Percentiles rank a stretch among this genome's conserved stretches.
These are phyloP conservation scores for Helenozyma baotianmanensis DNA, from an alignment of 805 yeast genomes.

Conservation along the genomic window DNA sequence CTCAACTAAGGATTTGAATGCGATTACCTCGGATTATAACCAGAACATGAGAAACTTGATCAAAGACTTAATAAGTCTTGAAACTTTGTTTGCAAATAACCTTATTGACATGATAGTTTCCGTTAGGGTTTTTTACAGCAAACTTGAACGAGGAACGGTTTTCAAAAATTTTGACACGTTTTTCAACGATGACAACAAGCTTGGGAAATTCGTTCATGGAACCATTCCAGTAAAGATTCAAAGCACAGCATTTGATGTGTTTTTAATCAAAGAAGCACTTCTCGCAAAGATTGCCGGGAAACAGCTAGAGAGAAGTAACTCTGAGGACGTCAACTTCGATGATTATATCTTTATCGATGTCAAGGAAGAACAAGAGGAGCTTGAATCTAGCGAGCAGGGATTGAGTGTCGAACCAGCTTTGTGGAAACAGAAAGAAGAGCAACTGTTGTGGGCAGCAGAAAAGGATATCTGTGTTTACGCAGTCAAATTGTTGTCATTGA, in stretches of 20 bases:
- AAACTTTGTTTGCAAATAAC: constrained; percentile 20
- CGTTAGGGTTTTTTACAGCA: constrained; percentile 30
- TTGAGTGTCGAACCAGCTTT: neutral
- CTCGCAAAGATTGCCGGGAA: constrained; percentile 32
- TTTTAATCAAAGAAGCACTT: constrained; percentile 46
- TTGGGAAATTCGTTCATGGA: constrained; percentile 18
- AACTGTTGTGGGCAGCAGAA: constrained; percentile 34
- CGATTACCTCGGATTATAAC: constrained; percentile 4
- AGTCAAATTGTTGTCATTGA: constrained; percentile 34
- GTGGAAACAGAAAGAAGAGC: neutral
- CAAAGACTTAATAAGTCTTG: constrained; percentile 20
- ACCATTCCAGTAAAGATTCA: constrained; percentile 26
- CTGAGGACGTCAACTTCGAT: constrained; percentile 45
- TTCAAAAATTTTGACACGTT: constrained; percentile 29
- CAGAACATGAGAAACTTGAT: constrained; percentile 9
- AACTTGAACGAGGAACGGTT: constrained; percentile 18
- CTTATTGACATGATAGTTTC: constrained; percentile 31
- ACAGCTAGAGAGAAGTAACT: constrained; percentile 47
- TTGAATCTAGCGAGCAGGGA: neutral
- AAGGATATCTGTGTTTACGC: constrained; percentile 38
- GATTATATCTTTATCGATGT: constrained; percentile 13
- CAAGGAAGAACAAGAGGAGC: neutral
- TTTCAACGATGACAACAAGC: constrained; percentile 18
- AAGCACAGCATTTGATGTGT: constrained; percentile 35
- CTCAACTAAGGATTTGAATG: constrained; percentile 8